Conservation (phyloP, 768 basidiomycete species). For the Termitomyces sp. region DNA sequence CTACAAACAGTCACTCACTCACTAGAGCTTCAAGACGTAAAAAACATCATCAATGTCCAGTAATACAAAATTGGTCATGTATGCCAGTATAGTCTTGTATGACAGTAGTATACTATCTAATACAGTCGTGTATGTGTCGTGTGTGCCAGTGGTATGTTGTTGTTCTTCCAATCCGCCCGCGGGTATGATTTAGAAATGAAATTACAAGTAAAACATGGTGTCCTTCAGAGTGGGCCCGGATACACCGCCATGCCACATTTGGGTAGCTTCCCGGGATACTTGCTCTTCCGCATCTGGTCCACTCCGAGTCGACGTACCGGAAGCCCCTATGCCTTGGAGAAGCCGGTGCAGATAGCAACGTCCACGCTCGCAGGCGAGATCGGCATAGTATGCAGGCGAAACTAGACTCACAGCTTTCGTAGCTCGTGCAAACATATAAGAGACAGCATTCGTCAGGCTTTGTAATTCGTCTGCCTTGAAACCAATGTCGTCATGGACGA, state of each 20-base stretch:
- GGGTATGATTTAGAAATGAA: not conserved
- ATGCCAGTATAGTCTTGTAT: not conserved
- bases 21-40: not conserved
- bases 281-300: slow-evolving; percentile 43
- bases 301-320: slow-evolving; percentile 27
- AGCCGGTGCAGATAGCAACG: slow-evolving; percentile 74
- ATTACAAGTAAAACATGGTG: slow-evolving; percentile 4
- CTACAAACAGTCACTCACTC: not conserved
- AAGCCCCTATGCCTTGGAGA: slow-evolving; percentile 42
- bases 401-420: slow-evolving; percentile 83
- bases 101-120: too few relatives aligned
- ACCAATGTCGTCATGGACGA: slow-evolving; percentile 73
- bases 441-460: slow-evolving; percentile 59
- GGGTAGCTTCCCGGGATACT: slow-evolving; percentile 46
- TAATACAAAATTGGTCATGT: not conserved
- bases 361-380: slow-evolving; percentile 60
- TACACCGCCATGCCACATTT: slow-evolving; percentile 11
- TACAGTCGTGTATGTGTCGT: not conserved
- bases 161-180: too few relatives aligned
- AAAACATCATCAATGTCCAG: not conserved
- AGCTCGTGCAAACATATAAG: slow-evolving; percentile 80
- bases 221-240: not conserved
- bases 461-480: slow-evolving; percentile 70
- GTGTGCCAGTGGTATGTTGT: not conserved
- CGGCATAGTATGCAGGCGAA: slow-evolving; percentile 80